Base-by-base conservation (phyloP, 805 yeast genomes). In the Lipomyces yamanashiensis region DNA sequence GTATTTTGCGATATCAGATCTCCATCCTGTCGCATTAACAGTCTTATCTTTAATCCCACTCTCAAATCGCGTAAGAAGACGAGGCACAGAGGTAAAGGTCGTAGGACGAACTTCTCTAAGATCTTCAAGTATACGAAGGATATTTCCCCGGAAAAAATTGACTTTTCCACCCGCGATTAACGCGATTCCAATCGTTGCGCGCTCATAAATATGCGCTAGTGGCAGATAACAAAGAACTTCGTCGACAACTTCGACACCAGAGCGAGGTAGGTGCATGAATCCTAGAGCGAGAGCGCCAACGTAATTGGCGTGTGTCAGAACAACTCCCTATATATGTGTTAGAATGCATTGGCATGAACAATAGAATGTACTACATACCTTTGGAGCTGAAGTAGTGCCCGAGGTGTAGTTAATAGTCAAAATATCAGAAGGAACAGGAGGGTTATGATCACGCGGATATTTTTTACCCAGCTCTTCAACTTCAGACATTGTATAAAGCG, bases 301-400 rank as follows among this genome's bases (percentile, higher is more conserved):
- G 10, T 83, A 79, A 71, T 81, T 81, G 10, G 76, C 75, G 55
- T 87, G 90, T 8, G 83, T 77, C 49, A 84, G 63, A 23, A 81
- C 83, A 17, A 85, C 92, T 58, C 92, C 92, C 66, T 61, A 51
- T 2, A 23, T 1, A 28, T 10, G 39, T 36, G 40, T 43, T 28
- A 13, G 45, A 37, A 7, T 23, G 39, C 39, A 23, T 33, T 58
- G n/a, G 17, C 17, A 28, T 12, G 40, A 17, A 1, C 19, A 47
- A 17, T 6, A 37, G 8, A 12, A 13, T 8, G 1, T 10, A 7
- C 19, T 10, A 19, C 19, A 13, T 54, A 53, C 66, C 74, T 88
- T 87, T 54, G 92, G 92, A 17, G 81, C 75, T 17, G 91, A 91
- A 0, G 92, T 87, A 1, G 92, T 87, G 39, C 92, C 92, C 0